phyloP scores from a whole-genome alignment of 2,329 filamentous ascomycete species.

The Pyrenophora seminiperda region DNA sequence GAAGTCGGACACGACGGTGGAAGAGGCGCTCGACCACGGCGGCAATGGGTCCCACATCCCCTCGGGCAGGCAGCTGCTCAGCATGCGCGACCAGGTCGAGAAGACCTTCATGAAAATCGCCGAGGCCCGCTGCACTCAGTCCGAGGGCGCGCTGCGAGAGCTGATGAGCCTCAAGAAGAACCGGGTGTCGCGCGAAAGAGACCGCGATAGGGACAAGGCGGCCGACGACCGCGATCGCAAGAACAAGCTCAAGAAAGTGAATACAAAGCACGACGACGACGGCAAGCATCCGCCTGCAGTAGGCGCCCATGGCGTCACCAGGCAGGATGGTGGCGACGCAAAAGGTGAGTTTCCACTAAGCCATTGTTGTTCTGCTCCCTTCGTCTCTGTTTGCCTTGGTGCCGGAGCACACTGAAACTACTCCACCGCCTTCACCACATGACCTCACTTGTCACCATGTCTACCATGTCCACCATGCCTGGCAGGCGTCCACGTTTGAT shows the following conservation, averaged over 20 bases:
- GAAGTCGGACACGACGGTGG: conserved; percentile 65
- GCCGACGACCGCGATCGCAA: conserved; percentile 54
- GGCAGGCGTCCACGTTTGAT: background rate
- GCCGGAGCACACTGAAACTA: background rate
- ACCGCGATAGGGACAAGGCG: conserved; percentile 57
- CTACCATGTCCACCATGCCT: conserved; percentile 5
- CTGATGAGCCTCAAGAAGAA: conserved; percentile 70
- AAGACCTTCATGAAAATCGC: conserved; percentile 54
- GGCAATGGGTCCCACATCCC: conserved; percentile 58
- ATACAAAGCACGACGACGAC: conserved; percentile 76
- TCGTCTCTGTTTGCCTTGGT: background rate
- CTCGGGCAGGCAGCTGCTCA: conserved; percentile 67
- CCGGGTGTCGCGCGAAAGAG: conserved; percentile 58
- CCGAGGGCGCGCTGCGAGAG: conserved; percentile 75
- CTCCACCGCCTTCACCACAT: background rate
- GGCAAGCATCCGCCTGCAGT: conserved; percentile 65
- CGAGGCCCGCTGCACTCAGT: conserved; percentile 63
- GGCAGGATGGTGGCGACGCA: conserved; percentile 67
- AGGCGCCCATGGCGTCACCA: conserved; percentile 66
- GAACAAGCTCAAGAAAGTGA: conserved; percentile 61
- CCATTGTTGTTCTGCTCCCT: background rate
- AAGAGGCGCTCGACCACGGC: conserved; percentile 70
- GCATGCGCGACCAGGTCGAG: conserved; percentile 69
- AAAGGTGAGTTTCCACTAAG: conserved; percentile 52
- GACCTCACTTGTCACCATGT: conserved; percentile 1